A percentile compares a stretch with the other conserved stretches of the same genome.
Evolutionary conservation across 176 grass and related monocot species (phyloP).

Genomic region (Aegilops tauschii): DNA sequence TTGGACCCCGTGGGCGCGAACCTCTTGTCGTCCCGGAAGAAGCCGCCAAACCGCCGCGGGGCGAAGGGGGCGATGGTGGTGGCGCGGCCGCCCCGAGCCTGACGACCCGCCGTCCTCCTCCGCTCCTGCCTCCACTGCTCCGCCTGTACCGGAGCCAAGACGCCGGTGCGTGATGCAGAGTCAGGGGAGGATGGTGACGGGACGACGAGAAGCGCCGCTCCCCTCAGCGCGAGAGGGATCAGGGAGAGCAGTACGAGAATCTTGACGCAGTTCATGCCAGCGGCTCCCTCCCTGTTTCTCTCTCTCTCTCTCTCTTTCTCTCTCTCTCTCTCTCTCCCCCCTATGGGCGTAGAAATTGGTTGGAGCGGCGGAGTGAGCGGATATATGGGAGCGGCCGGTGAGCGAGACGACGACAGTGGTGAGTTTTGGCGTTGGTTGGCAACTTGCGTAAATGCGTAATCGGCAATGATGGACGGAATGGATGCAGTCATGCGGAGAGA

Average conservation of each 20-base stretch:
- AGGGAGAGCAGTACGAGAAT: slow-evolving; percentile 39
- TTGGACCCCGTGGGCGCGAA: slow-evolving; percentile 70
- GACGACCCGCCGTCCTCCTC: not conserved
- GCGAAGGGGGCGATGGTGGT: not conserved
- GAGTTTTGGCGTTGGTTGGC: slow-evolving; percentile 1
- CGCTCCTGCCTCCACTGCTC: not conserved
- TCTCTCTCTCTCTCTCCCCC: not conserved
- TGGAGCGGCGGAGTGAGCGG: not conserved
- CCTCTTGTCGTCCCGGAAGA: slow-evolving; percentile 62
- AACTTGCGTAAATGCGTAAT: slow-evolving; percentile 7
- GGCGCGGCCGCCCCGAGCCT: not conserved
- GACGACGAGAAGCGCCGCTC: slow-evolving; percentile 30
- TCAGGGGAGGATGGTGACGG: not conserved
- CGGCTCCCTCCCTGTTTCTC: not conserved
- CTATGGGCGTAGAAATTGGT: not conserved
- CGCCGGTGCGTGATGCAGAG: not conserved
- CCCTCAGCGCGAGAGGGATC: slow-evolving; percentile 38
- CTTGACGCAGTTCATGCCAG: slow-evolving; percentile 48
- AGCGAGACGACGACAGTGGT: not conserved
- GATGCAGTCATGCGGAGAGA: not conserved
- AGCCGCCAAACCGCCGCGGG: slow-evolving; percentile 29
- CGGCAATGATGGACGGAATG: slow-evolving; percentile 29
- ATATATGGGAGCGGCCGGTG: slow-evolving; percentile 5
- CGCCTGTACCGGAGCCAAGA: not conserved
- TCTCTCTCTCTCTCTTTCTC: not conserved